Evolutionary conservation across 2,329 filamentous ascomycete genomes (phyloP).

Genomic region (Trichophyton benhamiae): DNA sequence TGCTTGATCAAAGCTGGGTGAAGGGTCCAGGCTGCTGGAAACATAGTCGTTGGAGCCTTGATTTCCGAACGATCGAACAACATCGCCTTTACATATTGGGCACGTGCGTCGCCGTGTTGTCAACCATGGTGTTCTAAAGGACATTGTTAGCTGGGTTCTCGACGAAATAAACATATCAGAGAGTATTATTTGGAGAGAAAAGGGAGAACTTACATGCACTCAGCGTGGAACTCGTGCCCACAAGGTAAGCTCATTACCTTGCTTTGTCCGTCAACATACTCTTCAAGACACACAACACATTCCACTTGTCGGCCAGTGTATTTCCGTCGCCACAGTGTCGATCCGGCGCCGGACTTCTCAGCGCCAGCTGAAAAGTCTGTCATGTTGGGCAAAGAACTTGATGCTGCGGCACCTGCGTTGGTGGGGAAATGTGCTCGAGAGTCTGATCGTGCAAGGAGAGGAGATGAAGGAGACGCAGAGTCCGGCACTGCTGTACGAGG

Average conservation of each 20-base stretch:
- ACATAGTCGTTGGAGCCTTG: constrained; percentile 1
- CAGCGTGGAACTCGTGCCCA: constrained; percentile 92
- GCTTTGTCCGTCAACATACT: constrained; percentile 89
- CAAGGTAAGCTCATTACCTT: constrained; percentile 94
- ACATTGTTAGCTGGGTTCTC: constrained; percentile 14
- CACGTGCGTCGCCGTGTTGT: constrained; percentile 93
- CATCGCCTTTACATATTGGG: constrained; percentile 95
- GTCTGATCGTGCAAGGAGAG: constrained; percentile 46
- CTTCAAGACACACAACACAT: constrained; percentile 92
- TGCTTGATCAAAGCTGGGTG: constrained; percentile 34
- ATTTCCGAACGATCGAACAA: constrained; percentile 49
- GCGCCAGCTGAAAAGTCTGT: constrained; percentile 15
- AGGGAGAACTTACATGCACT: constrained; percentile 76
- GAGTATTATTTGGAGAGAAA: neutral
- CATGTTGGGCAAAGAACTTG: constrained; percentile 8
- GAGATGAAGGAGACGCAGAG: constrained; percentile 61
- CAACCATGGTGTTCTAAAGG: constrained; percentile 75
- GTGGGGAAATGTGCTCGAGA: constrained; percentile 29
- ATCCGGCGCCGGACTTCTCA: constrained; percentile 35
- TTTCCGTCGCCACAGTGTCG: constrained; percentile 38
- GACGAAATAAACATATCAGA: too few species aligned
- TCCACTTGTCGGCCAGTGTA: constrained; percentile 61
- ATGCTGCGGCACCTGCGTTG: constrained; percentile 18
- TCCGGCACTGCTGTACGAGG: constrained; percentile 51
- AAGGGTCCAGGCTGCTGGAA: constrained; percentile 26